phyloP scores from a whole-genome alignment of 2,329 filamentous ascomycete species.

The Aspergillus sp. region DNA sequence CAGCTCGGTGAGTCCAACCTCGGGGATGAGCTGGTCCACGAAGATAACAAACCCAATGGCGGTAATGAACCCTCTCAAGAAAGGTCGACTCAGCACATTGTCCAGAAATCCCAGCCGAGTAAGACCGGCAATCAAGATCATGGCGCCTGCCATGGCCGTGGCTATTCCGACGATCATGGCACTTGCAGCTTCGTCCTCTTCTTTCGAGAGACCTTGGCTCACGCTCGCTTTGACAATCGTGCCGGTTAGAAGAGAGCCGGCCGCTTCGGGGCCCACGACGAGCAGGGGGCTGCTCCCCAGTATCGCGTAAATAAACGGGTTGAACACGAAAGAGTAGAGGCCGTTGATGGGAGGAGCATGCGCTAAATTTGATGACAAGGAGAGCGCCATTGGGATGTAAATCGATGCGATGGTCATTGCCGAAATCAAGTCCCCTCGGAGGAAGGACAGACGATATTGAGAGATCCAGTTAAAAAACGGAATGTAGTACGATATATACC shows the following conservation, averaged over 20 bases:
- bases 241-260: slow-evolving; percentile 85
- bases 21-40: slow-evolving; percentile 89
- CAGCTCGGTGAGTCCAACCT: slow-evolving; percentile 71
- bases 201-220: slow-evolving; percentile 62
- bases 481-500: slow-evolving; percentile 91
- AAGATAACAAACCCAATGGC: slow-evolving; percentile 96
- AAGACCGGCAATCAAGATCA: slow-evolving; percentile 83
- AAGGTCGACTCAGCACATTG: slow-evolving; percentile 88
- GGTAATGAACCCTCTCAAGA: slow-evolving; percentile 92
- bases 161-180: slow-evolving; percentile 85
- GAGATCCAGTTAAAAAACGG: slow-evolving; percentile 87
- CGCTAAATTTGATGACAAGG: slow-evolving; percentile 85
- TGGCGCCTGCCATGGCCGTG: slow-evolving; percentile 80
- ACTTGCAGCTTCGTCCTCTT: slow-evolving; percentile 69
- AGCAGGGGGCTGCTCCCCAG: slow-evolving; percentile 90
- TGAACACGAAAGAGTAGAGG: slow-evolving; percentile 90
- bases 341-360: slow-evolving; percentile 93
- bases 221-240: slow-evolving; percentile 79
- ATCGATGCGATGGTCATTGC: slow-evolving; percentile 97
- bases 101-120: slow-evolving; percentile 89
- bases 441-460: slow-evolving; percentile 78
- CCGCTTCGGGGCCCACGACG: slow-evolving; percentile 92
- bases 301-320: slow-evolving; percentile 85
- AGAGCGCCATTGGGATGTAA: slow-evolving; percentile 96
- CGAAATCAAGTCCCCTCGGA: slow-evolving; percentile 82